These are phyloP conservation scores for Colletotrichum spaethianum DNA, from an alignment of 2,329 filamentous ascomycete species.

Conservation along the genomic window DNA sequence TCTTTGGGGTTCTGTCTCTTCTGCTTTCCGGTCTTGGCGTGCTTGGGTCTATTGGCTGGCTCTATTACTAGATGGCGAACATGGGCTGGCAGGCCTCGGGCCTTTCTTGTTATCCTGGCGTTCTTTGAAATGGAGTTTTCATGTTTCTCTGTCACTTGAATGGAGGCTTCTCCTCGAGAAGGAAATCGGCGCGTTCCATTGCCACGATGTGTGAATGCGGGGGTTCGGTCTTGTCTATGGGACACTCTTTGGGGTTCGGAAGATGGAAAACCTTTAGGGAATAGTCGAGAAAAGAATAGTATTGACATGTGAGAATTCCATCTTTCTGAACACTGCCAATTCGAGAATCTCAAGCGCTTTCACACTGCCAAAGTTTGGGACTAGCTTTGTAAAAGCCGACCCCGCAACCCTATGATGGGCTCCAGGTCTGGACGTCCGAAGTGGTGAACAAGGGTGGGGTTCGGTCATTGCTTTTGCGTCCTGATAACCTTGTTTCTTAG, in stretches of 20 bases:
- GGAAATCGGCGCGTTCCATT: conserved; percentile 1
- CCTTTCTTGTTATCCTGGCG: conserved; percentile 8
- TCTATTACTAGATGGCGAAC: conserved; percentile 35
- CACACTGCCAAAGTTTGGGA: background rate
- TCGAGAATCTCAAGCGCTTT: background rate
- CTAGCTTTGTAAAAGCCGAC: background rate
- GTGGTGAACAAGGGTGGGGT: background rate
- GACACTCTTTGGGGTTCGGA: no score
- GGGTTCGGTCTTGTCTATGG: background rate
- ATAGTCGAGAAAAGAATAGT: background rate
- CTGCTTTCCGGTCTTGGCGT: background rate
- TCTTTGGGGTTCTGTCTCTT: background rate
- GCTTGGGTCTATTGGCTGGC: conserved; percentile 11
- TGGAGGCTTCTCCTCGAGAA: background rate
- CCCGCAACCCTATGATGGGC: background rate
- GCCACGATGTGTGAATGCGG: background rate
- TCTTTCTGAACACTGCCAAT: background rate
- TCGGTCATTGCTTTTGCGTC: background rate
- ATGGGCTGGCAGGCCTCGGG: conserved; percentile 19
- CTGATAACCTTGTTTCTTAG: background rate
- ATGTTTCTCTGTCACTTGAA: background rate
- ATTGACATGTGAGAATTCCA: conserved; percentile 17
- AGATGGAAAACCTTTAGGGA: background rate
- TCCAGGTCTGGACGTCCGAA: background rate
- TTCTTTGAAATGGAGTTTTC: conserved; percentile 6